These are phyloP conservation scores for Strobilomyces dryophilus DNA, from an alignment of 768 basidiomycete genomes.

Conservation along the genomic window DNA sequence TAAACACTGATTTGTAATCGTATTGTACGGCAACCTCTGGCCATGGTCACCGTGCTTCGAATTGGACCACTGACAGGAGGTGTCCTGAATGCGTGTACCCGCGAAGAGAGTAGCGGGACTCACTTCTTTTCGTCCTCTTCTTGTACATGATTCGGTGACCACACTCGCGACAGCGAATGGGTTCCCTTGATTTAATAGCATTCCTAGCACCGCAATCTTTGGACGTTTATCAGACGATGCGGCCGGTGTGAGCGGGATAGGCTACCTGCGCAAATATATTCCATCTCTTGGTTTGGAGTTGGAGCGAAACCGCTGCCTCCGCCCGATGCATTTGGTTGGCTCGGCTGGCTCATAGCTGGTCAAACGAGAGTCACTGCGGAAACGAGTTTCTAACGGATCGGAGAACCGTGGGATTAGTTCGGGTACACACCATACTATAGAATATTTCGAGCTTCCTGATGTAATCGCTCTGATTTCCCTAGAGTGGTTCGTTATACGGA, in stretches of 20 bases:
- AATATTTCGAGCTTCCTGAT: no score
- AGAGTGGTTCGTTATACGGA: neutral
- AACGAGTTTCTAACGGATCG: no score
- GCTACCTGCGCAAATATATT: constrained; percentile 84
- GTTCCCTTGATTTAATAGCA: constrained; percentile 85
- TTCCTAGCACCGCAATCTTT: constrained; percentile 91
- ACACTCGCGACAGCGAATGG: constrained; percentile 93
- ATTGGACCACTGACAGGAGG: constrained; percentile 29
- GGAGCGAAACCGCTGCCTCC: constrained; percentile 33
- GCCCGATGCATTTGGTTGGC: constrained; percentile 29
- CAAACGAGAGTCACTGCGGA: neutral
- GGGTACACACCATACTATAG: no score
- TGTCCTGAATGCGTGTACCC: neutral
- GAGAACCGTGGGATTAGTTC: no score
- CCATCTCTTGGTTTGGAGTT: constrained; percentile 60
- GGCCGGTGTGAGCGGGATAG: constrained; percentile 1
- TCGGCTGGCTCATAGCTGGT: constrained; percentile 38
- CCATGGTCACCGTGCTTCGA: constrained; percentile 27
- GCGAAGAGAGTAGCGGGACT: constrained; percentile 28
- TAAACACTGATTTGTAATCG: no score
- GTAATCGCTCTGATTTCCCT: no score
- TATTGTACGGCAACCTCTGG: no score
- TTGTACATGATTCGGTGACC: constrained; percentile 99
- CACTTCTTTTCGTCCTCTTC: constrained; percentile 91
- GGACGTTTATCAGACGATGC: constrained; percentile 10